phyloP scores from a whole-genome alignment of 305 asterid species.

The Fraxinus sp. region DNA sequence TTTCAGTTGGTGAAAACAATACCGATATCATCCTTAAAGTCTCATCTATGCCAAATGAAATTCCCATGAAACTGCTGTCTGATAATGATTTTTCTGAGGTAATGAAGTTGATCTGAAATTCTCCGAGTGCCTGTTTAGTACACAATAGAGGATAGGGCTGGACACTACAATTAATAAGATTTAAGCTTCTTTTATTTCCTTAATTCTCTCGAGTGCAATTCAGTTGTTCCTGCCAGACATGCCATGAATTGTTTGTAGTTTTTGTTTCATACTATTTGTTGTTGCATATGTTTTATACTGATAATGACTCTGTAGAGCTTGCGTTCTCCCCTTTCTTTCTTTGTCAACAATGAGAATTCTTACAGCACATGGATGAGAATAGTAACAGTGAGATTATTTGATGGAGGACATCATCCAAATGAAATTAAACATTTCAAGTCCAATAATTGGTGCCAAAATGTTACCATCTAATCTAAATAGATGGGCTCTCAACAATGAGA shows the following conservation, averaged over 20 bases:
- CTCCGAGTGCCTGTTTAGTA: neutral
- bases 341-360: neutral
- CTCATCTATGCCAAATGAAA: slow-evolving; percentile 44
- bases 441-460: neutral
- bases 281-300: neutral
- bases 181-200: neutral
- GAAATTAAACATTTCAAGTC: neutral
- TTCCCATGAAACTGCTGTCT: slow-evolving; percentile 38
- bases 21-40: slow-evolving; percentile 39
- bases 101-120: slow-evolving; percentile 18
- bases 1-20: slow-evolving; percentile 33
- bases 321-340: neutral
- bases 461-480: neutral
- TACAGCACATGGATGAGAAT: neutral
- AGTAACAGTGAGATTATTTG: neutral
- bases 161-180: neutral
- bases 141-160: neutral
- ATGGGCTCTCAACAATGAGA: neutral
- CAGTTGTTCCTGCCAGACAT: neutral
- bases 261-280: slow-evolving; percentile 3
- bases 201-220: neutral
- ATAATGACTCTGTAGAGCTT: neutral
- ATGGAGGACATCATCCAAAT: neutral
- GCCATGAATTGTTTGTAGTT: slow-evolving; percentile 6
- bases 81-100: slow-evolving; percentile 57